Evolutionary conservation across 768 basidiomycete genomes (phyloP).

Genomic region (Pleurotus djamor): DNA sequence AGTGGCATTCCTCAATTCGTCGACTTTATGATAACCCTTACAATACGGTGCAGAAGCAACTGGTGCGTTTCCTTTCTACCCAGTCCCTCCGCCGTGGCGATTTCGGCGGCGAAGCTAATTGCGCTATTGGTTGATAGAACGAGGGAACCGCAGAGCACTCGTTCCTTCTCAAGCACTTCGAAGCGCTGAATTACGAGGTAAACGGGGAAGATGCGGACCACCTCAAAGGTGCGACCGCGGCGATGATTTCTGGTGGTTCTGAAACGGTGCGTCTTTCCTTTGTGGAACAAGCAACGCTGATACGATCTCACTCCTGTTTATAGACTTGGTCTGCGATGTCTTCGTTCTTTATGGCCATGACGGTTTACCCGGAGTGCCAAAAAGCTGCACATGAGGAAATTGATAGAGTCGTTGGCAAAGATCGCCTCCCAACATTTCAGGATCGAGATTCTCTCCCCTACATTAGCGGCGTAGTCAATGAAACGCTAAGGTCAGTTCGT

Average conservation of each 20-base stretch:
- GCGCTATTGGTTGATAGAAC: no score
- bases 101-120: no score
- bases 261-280: slow-evolving; percentile 24
- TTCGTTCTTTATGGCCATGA: slow-evolving; percentile 25
- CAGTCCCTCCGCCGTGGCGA: no score
- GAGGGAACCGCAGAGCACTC: no score
- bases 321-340: slow-evolving; percentile 10
- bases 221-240: slow-evolving; percentile 20
- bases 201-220: slow-evolving; percentile 10
- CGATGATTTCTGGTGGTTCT: slow-evolving; percentile 34
- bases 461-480: slow-evolving; percentile 21
- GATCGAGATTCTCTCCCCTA: slow-evolving; percentile 22
- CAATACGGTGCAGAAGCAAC: background rate
- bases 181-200: slow-evolving; percentile 2
- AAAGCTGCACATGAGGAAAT: slow-evolving; percentile 25
- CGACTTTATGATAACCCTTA: slow-evolving; percentile 31
- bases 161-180: no score
- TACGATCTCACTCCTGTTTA: background rate
- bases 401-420: slow-evolving; percentile 18
- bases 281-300: no score
- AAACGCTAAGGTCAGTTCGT: slow-evolving; percentile 6
- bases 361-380: slow-evolving; percentile 21
- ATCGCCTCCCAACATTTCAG: slow-evolving; percentile 20
- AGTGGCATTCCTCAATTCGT: slow-evolving; percentile 22
- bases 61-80: background rate